phyloP scores from a whole-genome alignment of 106 monocot genomes.

The Chionographis japonica region DNA sequence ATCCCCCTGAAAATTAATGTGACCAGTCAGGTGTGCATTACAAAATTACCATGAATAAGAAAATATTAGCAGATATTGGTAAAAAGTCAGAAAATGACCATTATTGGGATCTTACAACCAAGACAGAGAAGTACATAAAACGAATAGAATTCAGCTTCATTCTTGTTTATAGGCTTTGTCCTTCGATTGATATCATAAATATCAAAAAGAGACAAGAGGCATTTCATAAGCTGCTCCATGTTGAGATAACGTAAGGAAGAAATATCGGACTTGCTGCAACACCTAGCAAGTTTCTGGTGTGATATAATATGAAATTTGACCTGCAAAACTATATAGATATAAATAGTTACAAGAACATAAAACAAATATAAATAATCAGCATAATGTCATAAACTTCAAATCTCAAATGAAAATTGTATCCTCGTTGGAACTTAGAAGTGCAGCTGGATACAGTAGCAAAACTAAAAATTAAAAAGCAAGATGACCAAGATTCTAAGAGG shows the following conservation, averaged over 20 bases:
- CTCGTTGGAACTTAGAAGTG: too few relatives aligned
- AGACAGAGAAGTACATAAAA: constrained; percentile 88
- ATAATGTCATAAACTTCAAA: too few relatives aligned
- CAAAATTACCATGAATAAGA: constrained; percentile 4
- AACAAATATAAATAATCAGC: background rate
- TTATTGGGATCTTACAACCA: constrained; percentile 50
- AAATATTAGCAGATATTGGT: constrained; percentile 1
- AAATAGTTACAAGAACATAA: background rate
- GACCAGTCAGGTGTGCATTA: background rate
- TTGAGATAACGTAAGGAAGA: constrained; percentile 83
- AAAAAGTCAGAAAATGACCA: constrained; percentile 41
- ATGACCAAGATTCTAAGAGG: too few relatives aligned
- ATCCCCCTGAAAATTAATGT: constrained; percentile 36
- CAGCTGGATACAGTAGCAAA: too few relatives aligned
- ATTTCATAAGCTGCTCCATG: constrained; percentile 90
- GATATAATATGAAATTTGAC: constrained; percentile 76
- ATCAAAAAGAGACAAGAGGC: constrained; percentile 68
- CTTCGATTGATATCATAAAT: constrained; percentile 54
- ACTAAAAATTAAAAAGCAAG: too few relatives aligned
- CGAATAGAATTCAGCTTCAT: constrained; percentile 82
- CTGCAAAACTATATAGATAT: constrained; percentile 30
- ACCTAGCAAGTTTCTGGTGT: constrained; percentile 60
- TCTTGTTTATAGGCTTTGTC: constrained; percentile 31
- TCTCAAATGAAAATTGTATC: too few relatives aligned
- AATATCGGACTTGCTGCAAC: constrained; percentile 27